Base-by-base conservation (phyloP, 2,329 filamentous ascomycete genomes). In the Monosporascus sp. region DNA sequence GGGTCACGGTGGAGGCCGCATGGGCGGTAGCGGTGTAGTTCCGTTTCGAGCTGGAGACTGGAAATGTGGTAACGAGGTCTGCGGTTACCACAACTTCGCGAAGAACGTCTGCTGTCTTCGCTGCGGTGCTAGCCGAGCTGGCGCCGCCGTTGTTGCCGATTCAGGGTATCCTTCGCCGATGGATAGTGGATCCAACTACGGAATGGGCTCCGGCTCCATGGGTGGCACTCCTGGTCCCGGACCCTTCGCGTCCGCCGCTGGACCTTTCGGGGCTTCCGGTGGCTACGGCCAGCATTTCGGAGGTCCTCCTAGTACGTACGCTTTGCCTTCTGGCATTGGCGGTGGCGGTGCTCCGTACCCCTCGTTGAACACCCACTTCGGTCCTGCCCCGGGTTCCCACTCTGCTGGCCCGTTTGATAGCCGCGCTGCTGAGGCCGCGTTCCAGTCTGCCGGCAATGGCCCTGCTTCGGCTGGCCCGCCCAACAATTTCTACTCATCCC, bases 41-140 rank as follows among this genome's bases (percentile, higher is more conserved):
- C 94, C 94, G 17, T 99, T 99, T 87, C 89, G 94, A 67, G 94
- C 94, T 52, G 94, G 94, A 67, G 94, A 99, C 69, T 99, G 94
- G 94, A 97, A 97, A 74, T 99, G 94, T 68, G 94, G 94, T 53
- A 94, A 94, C 60, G 94, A 99, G 68, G 91, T 92, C 38, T 99
- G 94, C 70, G 91, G 89, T 54, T 99, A 99, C 73, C 94, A 99
- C 78, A 99, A 99, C 77, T 99, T 99, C 69, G 94, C 94, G 57
- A 99, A 99, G 83, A 99, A 99, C 66, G 93, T 97, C 54, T 96
- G 91, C 74, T 99, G 94, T 73, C 84, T 99, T 58, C 89, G 94
- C 55, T 99, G 94, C 69, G 94, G 94, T 70, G 94, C 93, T 51
- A 95, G 91, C 71, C 90, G 94, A 64, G 93, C 93, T 56, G 91